Evolutionary conservation across 2,329 filamentous ascomycete species (phyloP).

Genomic region (Diaporthe amygdali): DNA sequence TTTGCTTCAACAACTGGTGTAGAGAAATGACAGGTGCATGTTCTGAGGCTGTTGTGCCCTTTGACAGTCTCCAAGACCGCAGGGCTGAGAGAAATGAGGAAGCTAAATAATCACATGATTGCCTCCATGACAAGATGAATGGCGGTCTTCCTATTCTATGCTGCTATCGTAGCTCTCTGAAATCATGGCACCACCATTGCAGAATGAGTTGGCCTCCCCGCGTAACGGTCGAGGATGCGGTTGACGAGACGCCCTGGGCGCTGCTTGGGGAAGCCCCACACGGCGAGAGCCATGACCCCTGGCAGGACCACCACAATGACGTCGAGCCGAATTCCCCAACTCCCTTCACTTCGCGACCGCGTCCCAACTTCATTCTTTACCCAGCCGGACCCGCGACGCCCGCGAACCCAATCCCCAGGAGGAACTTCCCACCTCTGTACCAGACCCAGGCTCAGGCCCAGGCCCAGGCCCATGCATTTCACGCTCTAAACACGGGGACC

Average conservation of each 20-base stretch:
- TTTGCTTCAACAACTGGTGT: background rate
- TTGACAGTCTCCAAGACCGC: background rate
- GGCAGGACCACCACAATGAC: slow-evolving; percentile 17
- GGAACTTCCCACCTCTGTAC: background rate
- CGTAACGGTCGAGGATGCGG: background rate
- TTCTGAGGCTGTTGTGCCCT: background rate
- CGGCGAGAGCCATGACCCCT: slow-evolving; percentile 2
- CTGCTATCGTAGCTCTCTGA: background rate
- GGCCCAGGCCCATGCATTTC: background rate
- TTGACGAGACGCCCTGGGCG: background rate
- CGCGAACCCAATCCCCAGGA: background rate
- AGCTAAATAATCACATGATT: background rate
- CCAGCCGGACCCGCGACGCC: background rate
- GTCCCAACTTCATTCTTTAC: background rate
- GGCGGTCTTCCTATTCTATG: background rate
- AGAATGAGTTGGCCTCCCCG: background rate
- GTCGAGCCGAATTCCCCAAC: slow-evolving; percentile 13
- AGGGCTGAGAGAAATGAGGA: too few species aligned
- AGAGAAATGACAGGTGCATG: background rate
- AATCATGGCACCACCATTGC: background rate
- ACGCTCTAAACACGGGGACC: background rate
- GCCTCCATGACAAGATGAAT: background rate
- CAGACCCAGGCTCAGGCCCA: background rate
- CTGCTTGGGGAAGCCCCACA: background rate
- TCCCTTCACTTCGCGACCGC: background rate